Percentiles rank a stretch among this genome's conserved stretches.
Evolutionary conservation across 2,329 filamentous ascomycete species (phyloP).

Genomic region (Plectosphaerella sp.): DNA sequence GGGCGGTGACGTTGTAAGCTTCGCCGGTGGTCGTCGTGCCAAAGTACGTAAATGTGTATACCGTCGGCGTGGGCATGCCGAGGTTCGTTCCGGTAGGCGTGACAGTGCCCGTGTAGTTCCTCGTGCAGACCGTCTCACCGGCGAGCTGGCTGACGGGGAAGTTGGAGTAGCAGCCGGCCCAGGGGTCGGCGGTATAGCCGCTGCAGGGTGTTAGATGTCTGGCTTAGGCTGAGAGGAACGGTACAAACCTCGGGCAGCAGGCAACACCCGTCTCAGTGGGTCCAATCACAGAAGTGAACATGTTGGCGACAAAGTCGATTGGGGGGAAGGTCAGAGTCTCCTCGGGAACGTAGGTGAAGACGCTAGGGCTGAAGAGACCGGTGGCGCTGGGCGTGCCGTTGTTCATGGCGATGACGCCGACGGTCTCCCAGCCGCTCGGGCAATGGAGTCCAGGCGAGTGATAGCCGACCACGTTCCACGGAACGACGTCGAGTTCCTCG

Average conservation of each 20-base stretch:
- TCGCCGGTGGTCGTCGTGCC: too few relatives aligned
- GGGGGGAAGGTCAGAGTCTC: not conserved
- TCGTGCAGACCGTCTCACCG: too few relatives aligned
- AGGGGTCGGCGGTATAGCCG: not conserved
- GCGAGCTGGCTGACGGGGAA: not conserved
- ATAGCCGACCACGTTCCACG: not conserved
- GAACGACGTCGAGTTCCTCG: too few relatives aligned
- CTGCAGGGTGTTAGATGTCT: not conserved
- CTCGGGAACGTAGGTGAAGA: not conserved
- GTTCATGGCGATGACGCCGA: not conserved
- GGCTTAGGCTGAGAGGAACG: not conserved
- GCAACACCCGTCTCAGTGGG: not conserved
- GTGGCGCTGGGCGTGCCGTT: not conserved
- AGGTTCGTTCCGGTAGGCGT: too few relatives aligned
- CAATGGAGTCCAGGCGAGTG: not conserved
- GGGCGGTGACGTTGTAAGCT: too few relatives aligned
- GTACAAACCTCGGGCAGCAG: not conserved
- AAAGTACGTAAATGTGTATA: too few relatives aligned
- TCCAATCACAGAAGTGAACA: not conserved
- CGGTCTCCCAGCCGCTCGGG: not conserved
- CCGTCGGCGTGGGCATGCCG: too few relatives aligned
- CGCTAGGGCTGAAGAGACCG: not conserved
- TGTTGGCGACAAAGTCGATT: not conserved
- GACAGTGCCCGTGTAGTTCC: too few relatives aligned
- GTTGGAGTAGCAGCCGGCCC: not conserved